Conservation (phyloP, 139 green algal species). For the Edaphochlamys debaryana region DNA sequence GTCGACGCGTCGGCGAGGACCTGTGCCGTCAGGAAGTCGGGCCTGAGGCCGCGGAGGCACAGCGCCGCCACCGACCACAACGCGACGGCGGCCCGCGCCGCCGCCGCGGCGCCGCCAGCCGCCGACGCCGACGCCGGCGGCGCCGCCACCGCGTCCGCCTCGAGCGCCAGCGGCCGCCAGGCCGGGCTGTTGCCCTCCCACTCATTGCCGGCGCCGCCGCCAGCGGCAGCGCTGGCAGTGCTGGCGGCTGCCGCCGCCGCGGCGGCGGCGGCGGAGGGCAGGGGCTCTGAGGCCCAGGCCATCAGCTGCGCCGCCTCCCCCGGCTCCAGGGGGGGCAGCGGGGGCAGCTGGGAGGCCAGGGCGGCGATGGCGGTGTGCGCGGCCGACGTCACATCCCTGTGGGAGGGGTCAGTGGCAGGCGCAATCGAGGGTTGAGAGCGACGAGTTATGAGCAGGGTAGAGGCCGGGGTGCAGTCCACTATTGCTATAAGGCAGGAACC, state of each 20-base stretch:
- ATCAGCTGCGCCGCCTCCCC: constrained; percentile 29
- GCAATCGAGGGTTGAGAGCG: too few species aligned
- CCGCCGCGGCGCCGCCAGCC: too few species aligned
- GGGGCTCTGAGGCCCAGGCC: constrained; percentile 2
- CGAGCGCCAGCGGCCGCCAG: constrained; percentile 14
- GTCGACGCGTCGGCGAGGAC: background rate
- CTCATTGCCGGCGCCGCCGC: background rate
- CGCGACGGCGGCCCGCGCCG: background rate
- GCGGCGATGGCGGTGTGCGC: constrained; percentile 17
- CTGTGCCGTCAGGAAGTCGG: constrained; percentile 24
- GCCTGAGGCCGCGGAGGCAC: constrained; percentile 12
- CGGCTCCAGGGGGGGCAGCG: constrained; percentile 31
- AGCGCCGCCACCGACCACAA: constrained; percentile 28
- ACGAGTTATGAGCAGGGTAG: too few species aligned
- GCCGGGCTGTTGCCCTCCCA: background rate
- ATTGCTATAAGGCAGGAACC: too few species aligned
- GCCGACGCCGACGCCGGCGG: background rate
- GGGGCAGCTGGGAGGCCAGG: constrained; percentile 7
- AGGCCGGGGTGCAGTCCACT: too few species aligned
- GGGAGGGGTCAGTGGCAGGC: too few species aligned
- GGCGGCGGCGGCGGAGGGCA: background rate
- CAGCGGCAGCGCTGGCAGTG: background rate
- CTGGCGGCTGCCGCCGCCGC: background rate
- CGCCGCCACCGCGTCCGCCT: background rate
- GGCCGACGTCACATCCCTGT: constrained; percentile 26